Evolutionary conservation across 2,329 filamentous ascomycete species (phyloP), one percentile per base, ranked within the genome.

Genomic region (Ophiostoma novo-ulmi): DNA sequence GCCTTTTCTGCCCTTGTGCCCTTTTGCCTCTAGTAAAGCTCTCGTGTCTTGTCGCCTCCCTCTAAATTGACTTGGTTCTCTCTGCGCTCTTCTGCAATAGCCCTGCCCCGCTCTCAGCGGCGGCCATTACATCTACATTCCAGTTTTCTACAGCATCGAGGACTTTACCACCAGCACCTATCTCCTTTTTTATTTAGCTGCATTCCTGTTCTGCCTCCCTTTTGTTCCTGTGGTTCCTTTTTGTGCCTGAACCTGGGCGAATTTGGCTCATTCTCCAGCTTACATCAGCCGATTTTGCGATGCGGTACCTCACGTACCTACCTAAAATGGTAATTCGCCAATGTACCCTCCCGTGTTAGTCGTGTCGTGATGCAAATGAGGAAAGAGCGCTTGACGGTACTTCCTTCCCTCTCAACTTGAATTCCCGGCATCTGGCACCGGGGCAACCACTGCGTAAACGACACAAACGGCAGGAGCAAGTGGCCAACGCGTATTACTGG

Each of bases 381-480:
- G 70, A 64, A 72, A 69, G 71, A 72, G 55, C 69, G 31, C 41
- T 41, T 36, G 55, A 36, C 41, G 65, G 71, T 71, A 68, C 68
- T 58, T 72, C 71, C 69, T 72, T 72, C 71, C 71, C 52, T 41
- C 17, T 22, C 61, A 67, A 26, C 41, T 52, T 63, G 65, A 63
- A 63, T 48, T 67, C 66, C 67, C 58, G 55, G 48, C 26, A 39
- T 26, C 67, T 35, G 69, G 39, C 69, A 26, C 65, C 71, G 64
- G 71, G 71, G 70, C 71, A 72, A 72, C 71, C 67, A 68, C n/a
- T 36, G 35, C 63, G 63, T 65, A 70, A 68, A 31, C 58, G 67
- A 58, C 35, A 61, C 52, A 70, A 69, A 36, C 26, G 69, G 71
- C 63, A 72, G 63, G 71, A 72, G 67, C 67, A 17, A 72, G 64